Percentiles rank a stretch among this genome's conserved stretches.
phyloP scores from a whole-genome alignment of 176 grass and related monocot species.

The Dendrocalamus sinicus region DNA sequence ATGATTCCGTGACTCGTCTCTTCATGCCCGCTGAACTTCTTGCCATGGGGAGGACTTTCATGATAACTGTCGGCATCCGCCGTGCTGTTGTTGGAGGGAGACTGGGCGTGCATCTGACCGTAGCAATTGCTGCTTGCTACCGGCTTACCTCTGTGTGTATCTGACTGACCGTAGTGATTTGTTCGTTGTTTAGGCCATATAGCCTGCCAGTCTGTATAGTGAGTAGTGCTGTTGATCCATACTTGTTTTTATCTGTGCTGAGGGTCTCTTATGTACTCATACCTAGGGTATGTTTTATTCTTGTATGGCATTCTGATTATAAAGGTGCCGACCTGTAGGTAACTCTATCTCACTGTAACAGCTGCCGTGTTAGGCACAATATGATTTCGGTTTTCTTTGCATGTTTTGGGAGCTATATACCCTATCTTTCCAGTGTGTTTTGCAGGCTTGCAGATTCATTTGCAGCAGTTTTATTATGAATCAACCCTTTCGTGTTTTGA shows the following conservation, averaged over 20 bases:
- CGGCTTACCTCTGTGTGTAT: not conserved
- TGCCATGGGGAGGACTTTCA: not conserved
- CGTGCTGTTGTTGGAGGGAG: not conserved
- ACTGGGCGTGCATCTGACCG: not conserved
- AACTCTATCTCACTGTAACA: not conserved
- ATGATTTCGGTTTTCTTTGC: not conserved
- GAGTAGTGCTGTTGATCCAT: not conserved
- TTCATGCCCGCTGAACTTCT: not conserved
- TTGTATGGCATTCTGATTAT: not conserved
- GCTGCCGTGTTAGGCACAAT: too few species aligned
- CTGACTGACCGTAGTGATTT: not conserved
- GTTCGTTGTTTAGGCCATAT: constrained; percentile 30
- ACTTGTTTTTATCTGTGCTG: not conserved
- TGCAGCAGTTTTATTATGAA: too few species aligned
- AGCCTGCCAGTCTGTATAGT: not conserved
- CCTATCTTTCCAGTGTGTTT: not conserved
- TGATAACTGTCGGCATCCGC: not conserved
- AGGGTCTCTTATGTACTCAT: not conserved
- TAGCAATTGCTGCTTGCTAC: not conserved
- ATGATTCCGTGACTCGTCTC: not conserved
- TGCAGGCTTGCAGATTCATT: not conserved
- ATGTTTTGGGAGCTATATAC: not conserved
- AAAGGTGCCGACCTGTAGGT: not conserved
- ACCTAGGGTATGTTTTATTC: not conserved
- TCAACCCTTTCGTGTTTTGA: not conserved